Evolutionary conservation across 108 stramenopile genomes (phyloP).

Genomic region (Nannochloropsis gaditana): DNA sequence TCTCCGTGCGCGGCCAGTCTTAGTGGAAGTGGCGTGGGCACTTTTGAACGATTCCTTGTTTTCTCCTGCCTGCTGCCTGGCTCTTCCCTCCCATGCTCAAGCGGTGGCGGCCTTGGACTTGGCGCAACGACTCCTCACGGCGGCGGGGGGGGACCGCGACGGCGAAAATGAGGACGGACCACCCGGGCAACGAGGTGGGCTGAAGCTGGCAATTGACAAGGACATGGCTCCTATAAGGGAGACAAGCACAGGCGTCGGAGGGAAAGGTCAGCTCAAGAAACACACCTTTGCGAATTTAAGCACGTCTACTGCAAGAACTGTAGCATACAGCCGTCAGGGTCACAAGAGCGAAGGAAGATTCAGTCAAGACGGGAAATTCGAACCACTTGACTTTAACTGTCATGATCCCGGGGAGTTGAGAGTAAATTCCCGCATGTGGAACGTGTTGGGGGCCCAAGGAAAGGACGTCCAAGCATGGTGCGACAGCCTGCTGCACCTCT

Average conservation of each 20-base stretch:
- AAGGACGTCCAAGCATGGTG: background rate
- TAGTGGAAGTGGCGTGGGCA: background rate
- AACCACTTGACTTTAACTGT: no score
- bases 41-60: conserved; percentile 12
- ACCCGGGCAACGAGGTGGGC: background rate
- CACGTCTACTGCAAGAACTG: background rate
- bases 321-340: background rate
- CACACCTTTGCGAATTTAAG: background rate
- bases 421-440: background rate
- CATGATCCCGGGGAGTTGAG: background rate
- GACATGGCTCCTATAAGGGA: background rate
- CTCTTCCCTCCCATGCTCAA: background rate
- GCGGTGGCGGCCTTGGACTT: background rate
- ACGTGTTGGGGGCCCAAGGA: background rate
- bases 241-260: background rate
- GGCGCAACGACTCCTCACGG: background rate
- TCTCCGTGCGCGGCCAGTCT: background rate
- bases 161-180: background rate
- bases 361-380: no score
- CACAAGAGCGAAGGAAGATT: background rate
- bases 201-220: background rate
- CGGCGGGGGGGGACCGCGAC: background rate
- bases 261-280: background rate
- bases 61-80: background rate
- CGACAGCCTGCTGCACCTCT: background rate